phyloP scores from a whole-genome alignment of 1,284 basidiomycete species.

The Mycena sp. region DNA sequence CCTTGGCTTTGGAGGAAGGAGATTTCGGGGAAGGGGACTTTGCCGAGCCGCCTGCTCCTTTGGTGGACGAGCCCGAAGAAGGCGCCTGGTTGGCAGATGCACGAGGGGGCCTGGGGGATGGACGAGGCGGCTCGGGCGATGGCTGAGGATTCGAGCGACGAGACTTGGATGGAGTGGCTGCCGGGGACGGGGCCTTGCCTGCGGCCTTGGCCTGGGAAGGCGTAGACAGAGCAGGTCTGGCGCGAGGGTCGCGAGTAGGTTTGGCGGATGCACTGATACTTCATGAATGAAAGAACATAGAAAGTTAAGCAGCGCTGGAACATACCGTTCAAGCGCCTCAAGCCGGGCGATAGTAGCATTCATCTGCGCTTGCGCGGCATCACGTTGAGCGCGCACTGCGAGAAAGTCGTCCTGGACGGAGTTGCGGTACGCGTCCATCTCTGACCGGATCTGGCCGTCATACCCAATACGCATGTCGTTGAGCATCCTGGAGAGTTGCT shows the following conservation, averaged over 20 bases:
- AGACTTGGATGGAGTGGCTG: constrained; percentile 9
- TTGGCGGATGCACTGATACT: constrained; percentile 2
- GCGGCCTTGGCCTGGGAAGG: constrained; percentile 1
- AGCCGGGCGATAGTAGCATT: constrained; percentile 11
- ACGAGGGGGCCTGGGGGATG: constrained; percentile 2
- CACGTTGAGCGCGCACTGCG: constrained; percentile 5
- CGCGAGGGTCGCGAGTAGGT: neutral
- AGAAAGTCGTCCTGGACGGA: constrained; percentile 4
- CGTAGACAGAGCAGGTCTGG: neutral
- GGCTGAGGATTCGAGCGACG: constrained; percentile 2
- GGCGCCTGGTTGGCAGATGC: neutral
- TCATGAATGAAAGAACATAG: neutral
- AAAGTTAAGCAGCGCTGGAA: neutral
- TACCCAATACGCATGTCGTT: constrained; percentile 1
- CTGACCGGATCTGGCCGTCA: neutral
- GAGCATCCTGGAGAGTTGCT: neutral
- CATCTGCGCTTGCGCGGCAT: constrained; percentile 4
- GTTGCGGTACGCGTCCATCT: neutral
- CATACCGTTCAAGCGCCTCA: constrained; percentile 13
- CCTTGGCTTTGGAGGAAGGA: neutral
- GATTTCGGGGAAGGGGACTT: neutral
- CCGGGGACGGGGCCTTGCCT: neutral
- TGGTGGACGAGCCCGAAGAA: neutral
- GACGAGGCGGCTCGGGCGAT: constrained; percentile 6
- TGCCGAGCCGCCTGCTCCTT: neutral